Percentiles rank a stretch among this genome's conserved stretches.
phyloP scores from a whole-genome alignment of 78 protist genomes.

The Dictyostelium brefeldianum region DNA sequence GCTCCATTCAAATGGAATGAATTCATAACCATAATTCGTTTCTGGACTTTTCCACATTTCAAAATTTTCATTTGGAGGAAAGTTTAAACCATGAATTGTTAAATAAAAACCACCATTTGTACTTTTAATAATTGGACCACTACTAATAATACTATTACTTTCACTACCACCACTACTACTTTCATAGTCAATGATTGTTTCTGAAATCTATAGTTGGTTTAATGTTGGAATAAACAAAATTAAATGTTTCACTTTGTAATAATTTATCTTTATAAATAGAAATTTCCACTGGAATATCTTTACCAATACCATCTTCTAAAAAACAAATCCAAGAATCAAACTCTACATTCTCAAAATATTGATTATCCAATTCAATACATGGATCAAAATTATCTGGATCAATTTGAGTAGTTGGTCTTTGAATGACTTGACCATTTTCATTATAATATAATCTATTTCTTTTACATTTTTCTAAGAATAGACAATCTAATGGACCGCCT shows the following conservation, averaged over 20 bases:
- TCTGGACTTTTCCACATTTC: too few species aligned
- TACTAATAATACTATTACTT: too few species aligned
- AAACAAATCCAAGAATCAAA: neutral
- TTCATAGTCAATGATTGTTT: too few species aligned
- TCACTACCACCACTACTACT: too few species aligned
- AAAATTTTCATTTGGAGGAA: neutral
- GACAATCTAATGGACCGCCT: neutral
- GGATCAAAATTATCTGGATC: conserved; percentile 1
- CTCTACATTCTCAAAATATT: neutral
- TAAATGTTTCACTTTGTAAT: too few species aligned
- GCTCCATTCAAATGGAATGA: too few species aligned
- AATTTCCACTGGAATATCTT: neutral
- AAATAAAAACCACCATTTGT: conserved; percentile 25
- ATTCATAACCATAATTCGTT: too few species aligned
- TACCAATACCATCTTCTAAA: conserved; percentile 1
- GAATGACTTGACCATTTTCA: too few species aligned
- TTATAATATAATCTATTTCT: neutral
- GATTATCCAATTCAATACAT: neutral
- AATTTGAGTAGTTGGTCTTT: neutral
- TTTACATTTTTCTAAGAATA: neutral
- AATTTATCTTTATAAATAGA: neutral
- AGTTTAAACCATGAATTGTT: neutral
- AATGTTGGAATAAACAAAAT: neutral
- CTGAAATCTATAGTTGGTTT: too few species aligned
- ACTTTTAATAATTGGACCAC: too few species aligned